Conservation (phyloP, 73 alveolate genomes). For the Stentor roeselii region DNA sequence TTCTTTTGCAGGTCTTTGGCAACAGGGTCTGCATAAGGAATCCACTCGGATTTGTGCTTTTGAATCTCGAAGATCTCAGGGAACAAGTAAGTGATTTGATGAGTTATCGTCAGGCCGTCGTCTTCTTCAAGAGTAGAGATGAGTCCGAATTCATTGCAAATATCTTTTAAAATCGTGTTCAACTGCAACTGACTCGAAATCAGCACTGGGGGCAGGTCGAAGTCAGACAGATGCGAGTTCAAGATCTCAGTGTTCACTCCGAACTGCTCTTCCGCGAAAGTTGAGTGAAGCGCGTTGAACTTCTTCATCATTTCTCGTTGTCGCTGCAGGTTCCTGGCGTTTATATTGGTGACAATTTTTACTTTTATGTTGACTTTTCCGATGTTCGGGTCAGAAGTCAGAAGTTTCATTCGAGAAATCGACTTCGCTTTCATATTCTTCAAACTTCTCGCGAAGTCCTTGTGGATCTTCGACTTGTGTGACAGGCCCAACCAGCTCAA, state of each 20-base stretch:
- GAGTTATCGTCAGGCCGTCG: background rate
- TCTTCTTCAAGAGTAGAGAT: slow-evolving; percentile 1
- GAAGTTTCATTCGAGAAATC: slow-evolving; percentile 1
- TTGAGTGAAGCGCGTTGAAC: background rate
- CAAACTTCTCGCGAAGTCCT: background rate
- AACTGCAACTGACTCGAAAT: background rate
- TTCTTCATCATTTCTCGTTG: slow-evolving; percentile 23
- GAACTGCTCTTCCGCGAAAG: slow-evolving; percentile 16
- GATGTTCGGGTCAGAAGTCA: background rate
- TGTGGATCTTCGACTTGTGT: background rate
- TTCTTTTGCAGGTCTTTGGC: background rate
- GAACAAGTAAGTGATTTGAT: background rate
- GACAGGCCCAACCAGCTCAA: background rate
- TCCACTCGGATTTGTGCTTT: background rate
- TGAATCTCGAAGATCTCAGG: slow-evolving; percentile 11
- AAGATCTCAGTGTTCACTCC: background rate
- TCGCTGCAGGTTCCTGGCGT: background rate
- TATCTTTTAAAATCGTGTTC: background rate
- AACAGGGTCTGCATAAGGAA: slow-evolving; percentile 9
- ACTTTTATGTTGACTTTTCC: background rate
- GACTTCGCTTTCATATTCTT: background rate
- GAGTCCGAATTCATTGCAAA: background rate
- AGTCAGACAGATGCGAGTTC: slow-evolving; percentile 1
- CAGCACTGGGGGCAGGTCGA: slow-evolving; percentile 12
- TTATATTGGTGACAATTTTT: background rate